A percentile compares a stretch with the other conserved stretches of the same genome.
These are phyloP conservation scores for Ramularia endophylla DNA, from an alignment of 2,329 filamentous ascomycete genomes.

Conservation along the genomic window DNA sequence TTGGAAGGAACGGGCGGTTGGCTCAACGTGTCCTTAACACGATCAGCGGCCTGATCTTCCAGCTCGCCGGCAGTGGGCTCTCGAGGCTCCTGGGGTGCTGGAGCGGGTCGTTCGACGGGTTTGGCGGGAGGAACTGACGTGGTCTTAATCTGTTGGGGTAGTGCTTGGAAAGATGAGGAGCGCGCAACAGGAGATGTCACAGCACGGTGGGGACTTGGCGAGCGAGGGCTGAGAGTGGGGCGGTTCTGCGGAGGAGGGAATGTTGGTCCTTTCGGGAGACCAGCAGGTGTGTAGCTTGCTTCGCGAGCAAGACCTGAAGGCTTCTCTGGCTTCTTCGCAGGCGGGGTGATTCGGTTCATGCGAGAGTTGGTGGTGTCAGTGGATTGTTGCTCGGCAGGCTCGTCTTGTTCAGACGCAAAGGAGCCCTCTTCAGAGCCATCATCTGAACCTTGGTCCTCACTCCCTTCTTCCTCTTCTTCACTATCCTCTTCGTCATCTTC, in stretches of 20 bases:
- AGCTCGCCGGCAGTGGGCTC: conserved; percentile 44
- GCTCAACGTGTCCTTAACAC: conserved; percentile 57
- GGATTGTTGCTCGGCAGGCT: conserved; percentile 24
- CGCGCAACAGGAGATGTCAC: conserved; percentile 39
- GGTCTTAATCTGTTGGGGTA: conserved; percentile 25
- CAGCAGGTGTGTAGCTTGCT: conserved; percentile 32
- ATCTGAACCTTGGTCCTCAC: conserved; percentile 30
- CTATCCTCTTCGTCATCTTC: conserved; percentile 35
- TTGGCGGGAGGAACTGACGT: conserved; percentile 29
- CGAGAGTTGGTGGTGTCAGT: conserved; percentile 28
- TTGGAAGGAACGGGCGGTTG: conserved; percentile 57
- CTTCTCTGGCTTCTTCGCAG: conserved; percentile 12
- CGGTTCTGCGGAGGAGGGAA: conserved; percentile 46
- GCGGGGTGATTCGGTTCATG: conserved; percentile 20
- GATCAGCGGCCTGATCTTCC: conserved; percentile 64
- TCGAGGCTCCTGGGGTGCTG: conserved; percentile 28
- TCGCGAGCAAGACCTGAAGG: conserved; percentile 21
- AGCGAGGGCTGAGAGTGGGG: conserved; percentile 51
- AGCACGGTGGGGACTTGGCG: conserved; percentile 65
- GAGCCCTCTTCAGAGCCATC: conserved; percentile 28
- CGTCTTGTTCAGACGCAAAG: conserved; percentile 28
- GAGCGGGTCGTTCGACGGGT: conserved; percentile 27
- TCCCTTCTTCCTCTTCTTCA: conserved; percentile 18
- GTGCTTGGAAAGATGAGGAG: conserved; percentile 5
- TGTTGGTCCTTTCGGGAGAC: conserved; percentile 41